Evolutionary conservation across 2,329 filamentous ascomycete species (phyloP).

Genomic region (Pseudopithomyces chartarum): DNA sequence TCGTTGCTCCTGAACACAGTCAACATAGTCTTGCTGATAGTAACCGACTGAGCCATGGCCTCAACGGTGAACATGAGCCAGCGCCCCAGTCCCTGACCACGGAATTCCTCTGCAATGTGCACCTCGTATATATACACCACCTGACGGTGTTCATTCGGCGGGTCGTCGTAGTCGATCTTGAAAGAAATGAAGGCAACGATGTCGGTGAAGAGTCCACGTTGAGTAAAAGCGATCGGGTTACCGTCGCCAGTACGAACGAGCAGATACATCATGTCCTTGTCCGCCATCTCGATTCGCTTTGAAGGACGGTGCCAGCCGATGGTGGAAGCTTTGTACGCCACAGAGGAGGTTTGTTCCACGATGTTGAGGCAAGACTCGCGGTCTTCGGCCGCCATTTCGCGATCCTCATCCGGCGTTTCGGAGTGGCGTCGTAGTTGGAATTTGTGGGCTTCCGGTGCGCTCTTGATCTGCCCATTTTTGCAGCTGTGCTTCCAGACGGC

Average conservation of each 20-base stretch:
- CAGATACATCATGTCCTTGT: conserved; percentile 70
- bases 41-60: conserved; percentile 58
- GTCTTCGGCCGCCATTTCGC: conserved; percentile 49
- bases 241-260: conserved; percentile 46
- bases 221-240: neutral
- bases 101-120: conserved; percentile 64
- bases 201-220: neutral
- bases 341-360: conserved; percentile 66
- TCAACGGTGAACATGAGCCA: conserved; percentile 64
- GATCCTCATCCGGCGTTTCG: conserved; percentile 44
- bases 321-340: conserved; percentile 67
- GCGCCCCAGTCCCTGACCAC: conserved; percentile 66
- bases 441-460: neutral
- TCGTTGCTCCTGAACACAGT: conserved; percentile 71
- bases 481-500: conserved; percentile 1
- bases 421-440: conserved; percentile 27
- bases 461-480: neutral
- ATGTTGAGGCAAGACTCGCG: conserved; percentile 59
- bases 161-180: conserved; percentile 71
- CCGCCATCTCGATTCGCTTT: conserved; percentile 72
- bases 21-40: conserved; percentile 71
- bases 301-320: conserved; percentile 65
- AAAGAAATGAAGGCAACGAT: conserved; percentile 60
- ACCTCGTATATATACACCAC: conserved; percentile 83
- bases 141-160: conserved; percentile 45